Conservation (phyloP, 2,329 filamentous ascomycete genomes). For the Claviceps spartinae region DNA sequence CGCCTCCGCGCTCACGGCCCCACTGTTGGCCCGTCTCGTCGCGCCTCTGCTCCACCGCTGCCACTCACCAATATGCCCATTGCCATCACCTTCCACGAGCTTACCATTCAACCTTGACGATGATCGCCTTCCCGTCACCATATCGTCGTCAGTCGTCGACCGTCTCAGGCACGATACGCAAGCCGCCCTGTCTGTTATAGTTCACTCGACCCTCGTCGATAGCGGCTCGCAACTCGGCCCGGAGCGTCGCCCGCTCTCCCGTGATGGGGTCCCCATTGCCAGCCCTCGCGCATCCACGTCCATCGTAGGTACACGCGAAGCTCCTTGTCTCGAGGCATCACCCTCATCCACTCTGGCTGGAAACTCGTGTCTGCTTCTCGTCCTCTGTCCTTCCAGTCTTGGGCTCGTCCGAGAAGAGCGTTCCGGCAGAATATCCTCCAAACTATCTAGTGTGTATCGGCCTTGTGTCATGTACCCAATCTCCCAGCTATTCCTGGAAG, state of each 20-base stretch:
- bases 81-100: no score
- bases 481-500: constrained; percentile 49
- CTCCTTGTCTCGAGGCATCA: constrained; percentile 74
- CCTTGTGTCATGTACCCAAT: constrained; percentile 76
- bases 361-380: constrained; percentile 33
- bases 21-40: no score
- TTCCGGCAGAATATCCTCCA: constrained; percentile 93
- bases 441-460: constrained; percentile 72
- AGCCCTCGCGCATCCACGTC: constrained; percentile 86
- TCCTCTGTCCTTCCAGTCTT: constrained; percentile 51
- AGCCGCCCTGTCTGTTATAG: constrained; percentile 35
- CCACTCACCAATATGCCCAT: no score
- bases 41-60: no score
- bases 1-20: no score
- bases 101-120: no score
- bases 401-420: constrained; percentile 49
- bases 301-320: constrained; percentile 74
- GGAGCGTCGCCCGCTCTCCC: constrained; percentile 44
- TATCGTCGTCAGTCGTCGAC: background rate
- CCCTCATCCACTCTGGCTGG: constrained; percentile 83
- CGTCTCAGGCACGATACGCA: constrained; percentile 26
- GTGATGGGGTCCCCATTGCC: constrained; percentile 65
- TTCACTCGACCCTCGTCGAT: constrained; percentile 44
- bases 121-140: background rate
- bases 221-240: constrained; percentile 38